These are phyloP conservation scores for Sphaerobolus stellatus DNA, from an alignment of 1,284 basidiomycete genomes.

Conservation along the genomic window DNA sequence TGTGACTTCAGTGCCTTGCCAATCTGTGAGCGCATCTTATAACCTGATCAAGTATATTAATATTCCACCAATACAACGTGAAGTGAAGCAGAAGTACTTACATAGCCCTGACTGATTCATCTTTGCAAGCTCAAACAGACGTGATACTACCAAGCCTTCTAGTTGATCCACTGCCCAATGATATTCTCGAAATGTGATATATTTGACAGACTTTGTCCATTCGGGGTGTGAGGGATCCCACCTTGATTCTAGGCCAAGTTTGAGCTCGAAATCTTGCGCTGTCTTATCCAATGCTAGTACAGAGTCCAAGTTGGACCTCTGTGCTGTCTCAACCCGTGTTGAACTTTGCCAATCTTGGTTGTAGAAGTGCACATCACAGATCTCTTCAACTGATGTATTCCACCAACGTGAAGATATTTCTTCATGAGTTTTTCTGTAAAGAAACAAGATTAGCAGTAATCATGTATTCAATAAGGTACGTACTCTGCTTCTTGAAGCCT, in stretches of 20 bases:
- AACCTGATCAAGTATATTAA: slow-evolving; percentile 14
- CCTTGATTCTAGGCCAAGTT: slow-evolving; percentile 11
- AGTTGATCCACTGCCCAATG: slow-evolving; percentile 25
- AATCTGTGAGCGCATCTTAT: slow-evolving; percentile 18
- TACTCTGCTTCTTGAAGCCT: slow-evolving; percentile 5
- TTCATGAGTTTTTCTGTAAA: background rate
- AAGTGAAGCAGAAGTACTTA: slow-evolving; percentile 8
- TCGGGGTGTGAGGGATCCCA: slow-evolving; percentile 20
- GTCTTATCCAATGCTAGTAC: background rate
- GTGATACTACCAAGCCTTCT: slow-evolving; percentile 28
- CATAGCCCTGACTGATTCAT: slow-evolving; percentile 26
- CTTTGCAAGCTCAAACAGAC: slow-evolving; percentile 32
- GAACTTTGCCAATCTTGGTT: background rate
- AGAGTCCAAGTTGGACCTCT: background rate
- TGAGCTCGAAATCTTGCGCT: background rate
- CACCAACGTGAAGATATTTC: background rate
- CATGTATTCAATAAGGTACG: background rate
- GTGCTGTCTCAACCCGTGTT: background rate
- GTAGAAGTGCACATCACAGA: background rate
- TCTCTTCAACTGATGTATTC: background rate
- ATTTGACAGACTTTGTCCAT: slow-evolving; percentile 17
- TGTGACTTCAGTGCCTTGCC: slow-evolving; percentile 16
- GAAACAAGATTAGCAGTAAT: background rate
- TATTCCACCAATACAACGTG: slow-evolving; percentile 8
- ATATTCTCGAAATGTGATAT: slow-evolving; percentile 21